Conservation (phyloP, 257 asterid species). For the Jaltomata sinuosa region DNA sequence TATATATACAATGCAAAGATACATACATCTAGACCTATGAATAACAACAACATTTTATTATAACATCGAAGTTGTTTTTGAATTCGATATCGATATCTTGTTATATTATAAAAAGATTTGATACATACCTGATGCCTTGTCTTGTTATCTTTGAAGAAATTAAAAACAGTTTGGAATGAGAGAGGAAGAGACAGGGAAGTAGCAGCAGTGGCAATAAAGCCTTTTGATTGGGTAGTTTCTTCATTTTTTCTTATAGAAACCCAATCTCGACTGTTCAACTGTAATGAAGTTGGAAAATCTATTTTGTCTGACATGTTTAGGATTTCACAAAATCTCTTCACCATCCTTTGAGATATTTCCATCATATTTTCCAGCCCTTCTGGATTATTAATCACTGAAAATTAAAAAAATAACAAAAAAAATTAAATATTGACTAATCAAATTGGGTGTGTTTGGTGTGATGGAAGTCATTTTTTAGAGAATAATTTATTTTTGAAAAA, state of each 20-base stretch:
- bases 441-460: not conserved
- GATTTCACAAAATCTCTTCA: conserved; percentile 37
- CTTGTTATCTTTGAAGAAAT: conserved; percentile 45
- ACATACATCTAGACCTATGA: not conserved
- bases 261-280: conserved; percentile 30
- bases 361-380: conserved; percentile 38
- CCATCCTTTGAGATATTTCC: conserved; percentile 62
- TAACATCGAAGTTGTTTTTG: not conserved
- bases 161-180: conserved; percentile 29
- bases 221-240: conserved; percentile 30
- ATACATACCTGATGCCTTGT: conserved; percentile 34
- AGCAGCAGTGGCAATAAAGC: conserved; percentile 37
- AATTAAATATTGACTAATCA: not conserved
- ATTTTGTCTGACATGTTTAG: conserved; percentile 39
- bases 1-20: not conserved
- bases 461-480: not conserved
- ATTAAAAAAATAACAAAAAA: not conserved
- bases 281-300: conserved; percentile 28
- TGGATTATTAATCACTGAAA: conserved; percentile 28
- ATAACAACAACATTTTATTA: not conserved
- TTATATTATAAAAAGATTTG: not conserved
- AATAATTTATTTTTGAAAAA: not conserved
- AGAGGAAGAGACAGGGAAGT: conserved; percentile 58
- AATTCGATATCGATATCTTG: not conserved
- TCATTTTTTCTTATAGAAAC: conserved; percentile 28